Evolutionary conservation across 139 green algal species (phyloP).

Genomic region (Picochlorum sp.): DNA sequence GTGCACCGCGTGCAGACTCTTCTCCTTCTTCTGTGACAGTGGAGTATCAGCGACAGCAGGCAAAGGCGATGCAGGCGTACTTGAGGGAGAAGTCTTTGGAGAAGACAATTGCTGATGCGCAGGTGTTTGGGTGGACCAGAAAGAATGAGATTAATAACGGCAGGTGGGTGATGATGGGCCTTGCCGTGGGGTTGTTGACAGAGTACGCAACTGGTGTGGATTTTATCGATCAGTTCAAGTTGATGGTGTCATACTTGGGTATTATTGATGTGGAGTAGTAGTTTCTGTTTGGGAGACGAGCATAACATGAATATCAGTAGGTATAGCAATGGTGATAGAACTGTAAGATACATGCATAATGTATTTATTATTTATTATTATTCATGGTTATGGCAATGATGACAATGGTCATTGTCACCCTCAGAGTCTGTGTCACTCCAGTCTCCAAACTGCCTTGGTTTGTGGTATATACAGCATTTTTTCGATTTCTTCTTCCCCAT

Average conservation of each 20-base stretch:
- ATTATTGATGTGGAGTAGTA: conserved; percentile 18
- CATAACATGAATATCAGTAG: too few species aligned
- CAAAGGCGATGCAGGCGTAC: conserved; percentile 87
- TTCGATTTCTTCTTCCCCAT: conserved; percentile 67
- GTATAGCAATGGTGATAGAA: too few species aligned
- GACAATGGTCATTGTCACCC: conserved; percentile 24
- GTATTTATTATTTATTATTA: too few species aligned
- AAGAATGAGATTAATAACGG: conserved; percentile 92
- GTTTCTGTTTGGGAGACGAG: too few species aligned
- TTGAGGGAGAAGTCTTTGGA: conserved; percentile 55
- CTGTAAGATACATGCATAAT: too few species aligned
- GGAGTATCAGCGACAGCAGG: conserved; percentile 78
- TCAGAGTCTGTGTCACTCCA: conserved; percentile 64
- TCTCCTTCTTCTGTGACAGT: conserved; percentile 52
- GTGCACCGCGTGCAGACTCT: conserved; percentile 13
- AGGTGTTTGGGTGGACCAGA: conserved; percentile 83
- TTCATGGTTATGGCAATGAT: not conserved
- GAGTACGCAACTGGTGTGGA: conserved; percentile 92
- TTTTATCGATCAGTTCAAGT: conserved; percentile 80
- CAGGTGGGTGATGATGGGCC: conserved; percentile 95
- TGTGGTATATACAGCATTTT: conserved; percentile 86
- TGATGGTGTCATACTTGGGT: conserved; percentile 36
- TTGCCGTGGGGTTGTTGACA: conserved; percentile 85
- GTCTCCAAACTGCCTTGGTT: conserved; percentile 65
- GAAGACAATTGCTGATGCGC: conserved; percentile 26